Base-by-base conservation (phyloP, 805 yeast genomes). In the Starmerella vitae region DNA sequence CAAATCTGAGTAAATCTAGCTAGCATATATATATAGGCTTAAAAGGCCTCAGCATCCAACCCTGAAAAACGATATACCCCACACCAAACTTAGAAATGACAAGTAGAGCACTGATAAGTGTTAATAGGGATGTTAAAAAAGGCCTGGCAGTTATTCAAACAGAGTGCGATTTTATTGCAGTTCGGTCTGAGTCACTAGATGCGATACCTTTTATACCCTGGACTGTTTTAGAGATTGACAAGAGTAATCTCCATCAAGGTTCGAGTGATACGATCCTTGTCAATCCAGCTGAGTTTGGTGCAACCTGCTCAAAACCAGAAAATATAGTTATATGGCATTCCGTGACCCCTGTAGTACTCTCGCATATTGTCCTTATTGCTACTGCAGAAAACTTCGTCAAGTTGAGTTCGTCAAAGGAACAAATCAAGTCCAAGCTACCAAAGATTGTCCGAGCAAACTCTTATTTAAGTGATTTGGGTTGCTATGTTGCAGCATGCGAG, bases 401-500 rank as follows among this genome's bases (percentile, higher is more conserved):
- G 15, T 54, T 73, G 41, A 49, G 52, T n/a, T 51, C 61, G 3
- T 52, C 69, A 19, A 52, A 55, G 22, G 51, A 52, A 13, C 55
- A 60, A 30, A 50, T 68, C 1, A 48, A 54, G 20, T 50, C 50
- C 7, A 43, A 61, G 3, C 52, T 71, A 6, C 61, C 64, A 33
- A 49, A 55, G 2, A 54, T 64, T 12, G 58, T 61, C 19, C 58
- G 64, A 22, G 67, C 63, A 33, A 70, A 68, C 19, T 72, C 68
- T 43, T 36, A 49, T 6, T 57, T 70, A 2, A 56, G 70, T 15
- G 56, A 54, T 4, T 50, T 72, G 15, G 66, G 67, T 45, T 79
- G 79, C 17, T 50, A 52, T 5, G 67, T 82, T 3, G 49, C 70
- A 3, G 66, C 76, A 19, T 72, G 84, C 54, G 93, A 81, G 48